phyloP scores from a whole-genome alignment of 768 basidiomycete species.

The Stropharia rugosoannulata region DNA sequence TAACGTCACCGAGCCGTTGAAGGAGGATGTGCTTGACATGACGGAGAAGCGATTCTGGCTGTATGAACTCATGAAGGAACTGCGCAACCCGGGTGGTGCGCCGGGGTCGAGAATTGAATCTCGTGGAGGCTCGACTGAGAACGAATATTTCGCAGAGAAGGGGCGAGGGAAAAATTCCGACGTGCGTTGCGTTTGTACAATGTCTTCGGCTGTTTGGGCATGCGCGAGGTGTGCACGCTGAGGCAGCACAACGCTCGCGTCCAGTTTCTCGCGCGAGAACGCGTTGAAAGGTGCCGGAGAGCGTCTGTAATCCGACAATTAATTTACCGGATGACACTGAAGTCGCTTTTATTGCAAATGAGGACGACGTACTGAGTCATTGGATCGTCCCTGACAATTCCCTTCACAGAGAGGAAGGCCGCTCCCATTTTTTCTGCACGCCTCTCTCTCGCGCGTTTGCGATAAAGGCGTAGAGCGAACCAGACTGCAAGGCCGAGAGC shows the following conservation, averaged over 20 bases:
- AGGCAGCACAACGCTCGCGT: constrained; percentile 52
- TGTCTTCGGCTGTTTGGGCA: constrained; percentile 34
- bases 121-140: constrained; percentile 29
- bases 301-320: constrained; percentile 11
- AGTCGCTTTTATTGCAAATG: no score
- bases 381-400: constrained; percentile 36
- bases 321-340: neutral
- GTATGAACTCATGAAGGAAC: constrained; percentile 26
- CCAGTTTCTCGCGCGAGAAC: constrained; percentile 44
- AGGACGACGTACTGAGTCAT: constrained; percentile 15
- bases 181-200: constrained; percentile 42
- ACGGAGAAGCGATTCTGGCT: constrained; percentile 39
- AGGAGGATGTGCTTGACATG: constrained; percentile 30
- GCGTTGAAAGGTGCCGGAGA: constrained; percentile 12
- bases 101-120: constrained; percentile 19
- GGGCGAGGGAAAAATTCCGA: constrained; percentile 41
- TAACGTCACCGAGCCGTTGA: constrained; percentile 27
- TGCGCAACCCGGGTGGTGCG: constrained; percentile 26
- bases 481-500: constrained; percentile 38
- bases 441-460: constrained; percentile 36
- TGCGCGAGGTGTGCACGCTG: constrained; percentile 40
- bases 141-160: constrained; percentile 36
- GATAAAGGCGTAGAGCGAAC: constrained; percentile 39
- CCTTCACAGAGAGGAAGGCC: constrained; percentile 49
- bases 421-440: constrained; percentile 36